Percentiles rank a stretch among this genome's conserved stretches.
Evolutionary conservation across 768 basidiomycete species (phyloP).

Genomic region (Trametes cinnabarina): DNA sequence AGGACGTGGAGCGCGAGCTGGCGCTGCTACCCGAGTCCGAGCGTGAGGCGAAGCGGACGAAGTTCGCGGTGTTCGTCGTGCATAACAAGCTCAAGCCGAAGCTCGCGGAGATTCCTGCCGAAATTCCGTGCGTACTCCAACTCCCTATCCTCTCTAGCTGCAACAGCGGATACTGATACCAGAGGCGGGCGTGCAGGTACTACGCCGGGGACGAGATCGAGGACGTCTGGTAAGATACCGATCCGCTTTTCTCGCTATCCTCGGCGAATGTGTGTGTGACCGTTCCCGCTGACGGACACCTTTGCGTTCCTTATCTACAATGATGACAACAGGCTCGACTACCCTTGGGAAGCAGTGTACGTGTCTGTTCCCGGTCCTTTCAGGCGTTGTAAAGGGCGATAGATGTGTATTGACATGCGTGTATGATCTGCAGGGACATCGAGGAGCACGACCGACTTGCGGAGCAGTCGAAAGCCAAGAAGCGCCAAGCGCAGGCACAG

Average conservation of each 20-base stretch:
- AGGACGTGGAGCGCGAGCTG: constrained; percentile 79
- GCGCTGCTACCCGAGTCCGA: constrained; percentile 65
- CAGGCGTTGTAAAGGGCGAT: neutral
- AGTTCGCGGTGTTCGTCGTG: constrained; percentile 92
- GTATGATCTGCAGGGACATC: constrained; percentile 52
- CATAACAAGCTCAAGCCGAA: constrained; percentile 93
- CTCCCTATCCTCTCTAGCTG: constrained; percentile 2
- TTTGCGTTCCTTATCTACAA: too few relatives aligned
- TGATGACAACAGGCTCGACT: constrained; percentile 84
- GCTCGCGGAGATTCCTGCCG: constrained; percentile 66
- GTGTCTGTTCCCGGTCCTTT: constrained; percentile 26
- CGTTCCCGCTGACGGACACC: too few relatives aligned
- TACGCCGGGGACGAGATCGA: constrained; percentile 76
- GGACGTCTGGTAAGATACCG: constrained; percentile 62
- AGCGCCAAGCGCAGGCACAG: constrained; percentile 2
- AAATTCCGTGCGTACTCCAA: constrained; percentile 52
- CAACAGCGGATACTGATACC: constrained; percentile 24
- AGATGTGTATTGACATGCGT: constrained; percentile 4
- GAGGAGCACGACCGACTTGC: constrained; percentile 73
- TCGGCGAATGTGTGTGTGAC: constrained; percentile 6
- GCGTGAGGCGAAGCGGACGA: constrained; percentile 64
- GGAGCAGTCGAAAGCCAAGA: constrained; percentile 10
- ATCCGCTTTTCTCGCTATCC: too few relatives aligned
- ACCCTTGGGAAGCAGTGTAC: constrained; percentile 80
- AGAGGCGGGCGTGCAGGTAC: constrained; percentile 50